Base-by-base conservation (phyloP, 2,329 filamentous ascomycete genomes). In the Talaromyces sp. region DNA sequence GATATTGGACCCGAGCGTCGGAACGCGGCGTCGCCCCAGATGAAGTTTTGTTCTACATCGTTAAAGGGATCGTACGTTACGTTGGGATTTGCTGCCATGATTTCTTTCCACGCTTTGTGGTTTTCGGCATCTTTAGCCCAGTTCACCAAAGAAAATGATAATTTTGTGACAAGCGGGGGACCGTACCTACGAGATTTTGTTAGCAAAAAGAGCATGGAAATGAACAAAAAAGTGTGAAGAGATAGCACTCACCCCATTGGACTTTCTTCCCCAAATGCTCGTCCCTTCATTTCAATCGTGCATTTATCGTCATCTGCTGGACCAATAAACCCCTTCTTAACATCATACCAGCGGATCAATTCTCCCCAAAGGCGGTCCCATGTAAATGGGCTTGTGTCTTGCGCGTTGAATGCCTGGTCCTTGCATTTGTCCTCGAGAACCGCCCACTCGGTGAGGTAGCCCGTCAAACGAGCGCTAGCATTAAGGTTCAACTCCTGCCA, bases 401-500 rank as follows among this genome's bases (percentile, higher is more conserved):
- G 19, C 24, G 41, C 41, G 35, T 56, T 56, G 55, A 56, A 56
- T 21, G 19, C 27, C 41, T 56, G 35, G n/a, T 56, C 38, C 17
- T 41, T 35, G 17, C 29, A 31, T 19, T 21, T 24, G 4, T 43
- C 32, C 17, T 31, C 38, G 14, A 58, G 21, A 58, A 58, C 50
- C 7, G 57, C 57, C 57, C 57, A 58, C 38, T 58, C 57, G 0
- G 49, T 49, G 19, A 58, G 51, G 51, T 58, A 54, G 38, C 49
- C 35, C 14, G 52, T 58, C 38, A 38, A 38, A 31, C 32, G 31
- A 53, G 57, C 57, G 38, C 32, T 58, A 24, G 49, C 35, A 49
- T 41, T 27, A 14, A 43, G n/a, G 27, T 58, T 35, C n/a, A 53
- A 49, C 11, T 54, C 38, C 10, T 31, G 41, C 57, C 57, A 58